Base-by-base conservation (phyloP, 139 green algal species). In the Haematococcus sp. region DNA sequence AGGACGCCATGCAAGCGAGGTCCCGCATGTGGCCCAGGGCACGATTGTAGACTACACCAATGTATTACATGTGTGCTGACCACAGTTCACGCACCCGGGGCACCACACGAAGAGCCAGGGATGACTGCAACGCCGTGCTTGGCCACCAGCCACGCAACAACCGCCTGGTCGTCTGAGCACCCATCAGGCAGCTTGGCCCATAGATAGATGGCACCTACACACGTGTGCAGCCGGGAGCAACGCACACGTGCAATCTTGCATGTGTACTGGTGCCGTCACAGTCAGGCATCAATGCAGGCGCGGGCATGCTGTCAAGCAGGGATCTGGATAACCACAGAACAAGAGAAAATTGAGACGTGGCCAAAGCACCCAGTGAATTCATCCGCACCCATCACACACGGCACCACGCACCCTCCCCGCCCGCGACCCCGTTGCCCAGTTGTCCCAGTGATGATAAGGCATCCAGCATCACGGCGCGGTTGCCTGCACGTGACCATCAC, bases 181-280 rank as follows among this genome's bases (percentile, higher is more conserved):
- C 33, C 59, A 51, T 64, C 61, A 40, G 94, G 94, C 65, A 98
- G 87, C 69, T 83, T 86, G 0, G 84, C 91, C 82, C 85, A 97
- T 1, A 96, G 72, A 78, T 98, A 98, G 75, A 98, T 98, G 13
- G 93, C 95, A 0, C 94, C 94, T 70, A 20, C 7, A 31, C 15
- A 52, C 32, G 32, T 17, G 16, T 19, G n/a, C n/a, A n/a, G n/a
- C n/a, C n/a, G n/a, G n/a, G n/a, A n/a, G n/a, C n/a, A n/a, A n/a
- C n/a, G n/a, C n/a, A n/a, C n/a, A n/a, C n/a, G n/a, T n/a, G n/a
- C n/a, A n/a, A n/a, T n/a, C n/a, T n/a, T n/a, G n/a, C n/a, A n/a
- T n/a, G n/a, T n/a, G n/a, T n/a, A n/a, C n/a, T n/a, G n/a, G n/a
- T n/a, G n/a, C n/a, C n/a, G n/a, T n/a, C n/a, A n/a, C n/a, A n/a